Base-by-base conservation (phyloP, 257 asterid genomes). In the Ehretia macrophylla region DNA sequence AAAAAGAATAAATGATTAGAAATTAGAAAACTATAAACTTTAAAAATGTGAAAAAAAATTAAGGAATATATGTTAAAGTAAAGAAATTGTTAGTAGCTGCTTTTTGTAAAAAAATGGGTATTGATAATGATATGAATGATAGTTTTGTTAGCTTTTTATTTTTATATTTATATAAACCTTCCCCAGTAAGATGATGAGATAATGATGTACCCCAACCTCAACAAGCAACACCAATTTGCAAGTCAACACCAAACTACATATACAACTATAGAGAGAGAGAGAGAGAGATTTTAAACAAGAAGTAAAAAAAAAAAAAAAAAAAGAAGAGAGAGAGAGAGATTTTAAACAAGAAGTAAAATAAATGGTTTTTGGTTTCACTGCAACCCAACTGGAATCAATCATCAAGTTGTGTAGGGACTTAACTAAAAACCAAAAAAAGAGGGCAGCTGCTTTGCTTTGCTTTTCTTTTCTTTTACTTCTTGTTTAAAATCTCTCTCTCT, bases 121-220 rank as follows among this genome's bases (percentile, higher is more conserved):
- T 42, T 42, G 47, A 42, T 42, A 42, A 42, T 42, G 47, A 42
- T 10, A 42, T 42, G 12, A 11, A 42, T 10, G 5, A 42, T 14
- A 42, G 14, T 10, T 10, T 10, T 42, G 47, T 27, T 27, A 27
- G 57, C 42, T 58, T 67, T 60, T 56, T 44, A 48, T 18, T n/a
- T n/a, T n/a, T n/a, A n/a, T n/a, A n/a, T n/a, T n/a, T n/a, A 1
- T n/a, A 46, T 23, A 37, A 75, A 64, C 56, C 65, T 68, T 48
- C 59, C 79, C 81, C 77, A 62, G 75, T 67, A 18, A 71, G 78
- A 83, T 83, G 82, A 85, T 85, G 90, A 72, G 90, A 85, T 69
- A 85, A 83, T 85, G 86, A 83, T 85, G 88, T 74, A 52, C 65
- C 69, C 79, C 76, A 68, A 66, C 77, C 80, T 68, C 70, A 75